Base-by-base conservation (phyloP, 2,329 filamentous ascomycete genomes). In the Phaeoacremonium minimum region DNA sequence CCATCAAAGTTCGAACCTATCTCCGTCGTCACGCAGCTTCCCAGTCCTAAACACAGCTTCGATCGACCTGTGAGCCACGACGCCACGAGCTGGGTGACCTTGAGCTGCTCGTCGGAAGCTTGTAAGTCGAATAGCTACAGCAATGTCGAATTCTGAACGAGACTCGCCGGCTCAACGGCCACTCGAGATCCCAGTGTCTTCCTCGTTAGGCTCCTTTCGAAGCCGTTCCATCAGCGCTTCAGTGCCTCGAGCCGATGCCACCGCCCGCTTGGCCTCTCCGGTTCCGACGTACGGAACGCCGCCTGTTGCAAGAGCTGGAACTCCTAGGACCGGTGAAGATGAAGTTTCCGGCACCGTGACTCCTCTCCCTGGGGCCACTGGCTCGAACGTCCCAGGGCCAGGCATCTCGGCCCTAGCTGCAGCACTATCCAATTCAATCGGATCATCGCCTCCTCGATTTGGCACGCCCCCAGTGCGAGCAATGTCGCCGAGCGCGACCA, bases 381-480 rank as follows among this genome's bases (percentile, higher is more conserved):
- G 69, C 45, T 75, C 77, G 15, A 83, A 78, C 33, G 63, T 79
- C 7, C 77, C 83, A 6, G 88, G 87, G 1, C 89, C 88, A 6
- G 88, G 88, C 16, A 78, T 89, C 33, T 96, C 91, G 17, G 90
- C 89, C 42, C 76, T 97, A 37, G 89, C 91, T 22, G 86, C 87
- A 17, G 91, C 88, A n/a, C 67, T 96, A 45, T 85, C 85, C 42
- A 81, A 84, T 49, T 85, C 83, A 9, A 66, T 85, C 26, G 84
- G 83, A 43, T 75, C 76, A 33, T 81, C 81, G 17, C 84, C 86
- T 14, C 80, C 84, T 28, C 74, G 80, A 31, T 79, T 83, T 46
- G 84, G 83, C 33, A 85, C 80, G 3, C 80, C 80, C 34, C 73
- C 80, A 8, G 67, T 67, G 18, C 65, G 78, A 38, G 60, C 79